Evolutionary conservation across 2,329 filamentous ascomycete species (phyloP), one percentile per base, ranked within the genome.

Genomic region (Chaetomium strumarium): DNA sequence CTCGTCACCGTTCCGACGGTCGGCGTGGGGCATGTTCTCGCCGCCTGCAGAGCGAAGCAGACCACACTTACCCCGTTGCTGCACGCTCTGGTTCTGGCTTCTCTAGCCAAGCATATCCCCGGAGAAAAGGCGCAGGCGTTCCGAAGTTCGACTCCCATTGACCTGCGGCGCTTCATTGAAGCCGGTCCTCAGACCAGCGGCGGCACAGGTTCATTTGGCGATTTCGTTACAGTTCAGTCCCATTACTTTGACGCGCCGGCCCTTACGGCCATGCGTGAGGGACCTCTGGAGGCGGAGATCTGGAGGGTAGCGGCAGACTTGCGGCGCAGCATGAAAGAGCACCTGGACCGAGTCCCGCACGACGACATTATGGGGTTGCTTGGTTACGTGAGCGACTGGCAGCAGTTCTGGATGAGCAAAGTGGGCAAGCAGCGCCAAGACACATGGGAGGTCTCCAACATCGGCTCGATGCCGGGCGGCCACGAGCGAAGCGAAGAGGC

Each of bases 391-490:
- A 38, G 61, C 2, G 72, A 81, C 65, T 76, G 73, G 66, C 62
- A 65, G 37, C 58, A 61, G 1, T 74, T 70, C 55, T 75, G 73
- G 57, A 55, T 59, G 4, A 60, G 63, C 1, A 73, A 72, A 58
- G 61, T 79, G 14, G 76, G 76, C 1, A 63, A 67, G 49, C 59
- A 65, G 12, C 70, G 77, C 10, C 62, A 67, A 2, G 59, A 60
- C 3, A 73, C 75, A 1, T 81, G 77, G 72, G 74, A 76, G 55
- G 59, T 81, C 5, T 80, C 75, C 55, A 83, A 81, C 59, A 54
- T 80, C 5, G 79, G 79, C 1, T 66, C 67, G 13, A 60, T 76
- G n/a, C 49, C 54, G 0, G 44, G 34, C 10, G 41, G 29, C 10
- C 46, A 53, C 7, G 51, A 13, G 34, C 39, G 56, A 51, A 9